Evolutionary conservation across 169 alveolate genomes (phyloP).

Genomic region (Plasmodium gonderi): DNA sequence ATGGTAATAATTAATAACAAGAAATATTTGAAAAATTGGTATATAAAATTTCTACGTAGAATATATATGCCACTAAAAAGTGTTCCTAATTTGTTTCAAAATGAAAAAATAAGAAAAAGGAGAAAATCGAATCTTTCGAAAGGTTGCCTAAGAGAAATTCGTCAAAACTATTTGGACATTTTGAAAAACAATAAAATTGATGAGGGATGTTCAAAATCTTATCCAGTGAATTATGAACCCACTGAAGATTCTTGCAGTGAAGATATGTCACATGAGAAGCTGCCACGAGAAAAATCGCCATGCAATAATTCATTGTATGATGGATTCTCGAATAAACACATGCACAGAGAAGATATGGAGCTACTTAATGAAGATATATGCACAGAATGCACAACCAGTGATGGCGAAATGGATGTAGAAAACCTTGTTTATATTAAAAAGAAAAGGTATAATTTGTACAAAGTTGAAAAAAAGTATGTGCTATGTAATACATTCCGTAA

Average conservation of each 20-base stretch:
- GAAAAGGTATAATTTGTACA: conserved; percentile 26
- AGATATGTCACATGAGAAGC: no score
- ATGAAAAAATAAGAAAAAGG: neutral
- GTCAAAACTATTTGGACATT: neutral
- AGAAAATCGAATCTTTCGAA: neutral
- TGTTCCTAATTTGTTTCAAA: neutral
- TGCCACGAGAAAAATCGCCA: no score
- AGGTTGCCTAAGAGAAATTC: neutral
- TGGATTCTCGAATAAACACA: no score
- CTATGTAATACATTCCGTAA: neutral
- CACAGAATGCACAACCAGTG: neutral
- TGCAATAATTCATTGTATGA: no score
- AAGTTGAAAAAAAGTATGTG: conserved; percentile 21
- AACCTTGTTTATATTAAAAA: neutral
- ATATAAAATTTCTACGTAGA: conserved; percentile 15
- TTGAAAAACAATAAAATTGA: neutral
- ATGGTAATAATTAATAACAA: conserved; percentile 29
- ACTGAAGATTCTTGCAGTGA: no score
- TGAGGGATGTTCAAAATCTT: neutral
- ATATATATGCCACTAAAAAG: neutral
- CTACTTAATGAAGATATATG: neutral
- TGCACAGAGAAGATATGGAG: neutral
- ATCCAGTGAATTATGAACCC: no score
- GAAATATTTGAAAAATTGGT: conserved; percentile 25
- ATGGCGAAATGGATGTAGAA: neutral